Evolutionary conservation across 805 yeast genomes (phyloP).

Genomic region (Schizosaccharomyces osmophilus): DNA sequence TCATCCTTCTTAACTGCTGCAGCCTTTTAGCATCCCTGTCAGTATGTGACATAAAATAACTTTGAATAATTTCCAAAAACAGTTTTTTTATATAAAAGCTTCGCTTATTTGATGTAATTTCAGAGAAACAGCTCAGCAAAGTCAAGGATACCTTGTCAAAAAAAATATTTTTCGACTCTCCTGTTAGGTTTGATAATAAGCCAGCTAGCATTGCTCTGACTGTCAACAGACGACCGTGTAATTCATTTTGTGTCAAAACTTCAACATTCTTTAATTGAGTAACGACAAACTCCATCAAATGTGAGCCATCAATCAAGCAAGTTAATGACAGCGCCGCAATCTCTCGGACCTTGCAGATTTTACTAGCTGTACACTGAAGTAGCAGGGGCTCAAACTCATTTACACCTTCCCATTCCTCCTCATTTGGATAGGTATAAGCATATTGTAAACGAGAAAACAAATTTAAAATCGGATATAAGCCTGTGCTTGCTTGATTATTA

Average conservation of each 20-base stretch:
- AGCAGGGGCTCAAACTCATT: constrained; percentile 18
- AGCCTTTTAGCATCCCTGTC: background rate
- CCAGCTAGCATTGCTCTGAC: constrained; percentile 11
- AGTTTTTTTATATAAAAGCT: background rate
- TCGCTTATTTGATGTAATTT: background rate
- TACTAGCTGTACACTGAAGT: constrained; percentile 23
- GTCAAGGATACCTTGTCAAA: background rate
- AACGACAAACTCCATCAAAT: constrained; percentile 13
- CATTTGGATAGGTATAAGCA: background rate
- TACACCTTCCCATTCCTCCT: background rate
- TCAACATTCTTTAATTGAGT: constrained; percentile 11
- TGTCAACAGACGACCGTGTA: constrained; percentile 39
- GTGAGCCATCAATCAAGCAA: constrained; percentile 19
- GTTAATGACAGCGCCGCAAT: constrained; percentile 55
- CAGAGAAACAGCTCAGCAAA: constrained; percentile 3
- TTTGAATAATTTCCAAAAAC: background rate
- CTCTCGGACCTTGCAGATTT: constrained; percentile 67
- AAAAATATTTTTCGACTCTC: background rate
- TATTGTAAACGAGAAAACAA: background rate
- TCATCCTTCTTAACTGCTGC: background rate
- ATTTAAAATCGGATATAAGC: background rate
- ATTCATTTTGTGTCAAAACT: constrained; percentile 17
- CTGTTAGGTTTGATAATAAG: background rate
- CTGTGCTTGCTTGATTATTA: background rate
- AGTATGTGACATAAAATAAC: background rate